Conservation (phyloP, 129 eudicot species). For the Saposhnikovia divaricata region DNA sequence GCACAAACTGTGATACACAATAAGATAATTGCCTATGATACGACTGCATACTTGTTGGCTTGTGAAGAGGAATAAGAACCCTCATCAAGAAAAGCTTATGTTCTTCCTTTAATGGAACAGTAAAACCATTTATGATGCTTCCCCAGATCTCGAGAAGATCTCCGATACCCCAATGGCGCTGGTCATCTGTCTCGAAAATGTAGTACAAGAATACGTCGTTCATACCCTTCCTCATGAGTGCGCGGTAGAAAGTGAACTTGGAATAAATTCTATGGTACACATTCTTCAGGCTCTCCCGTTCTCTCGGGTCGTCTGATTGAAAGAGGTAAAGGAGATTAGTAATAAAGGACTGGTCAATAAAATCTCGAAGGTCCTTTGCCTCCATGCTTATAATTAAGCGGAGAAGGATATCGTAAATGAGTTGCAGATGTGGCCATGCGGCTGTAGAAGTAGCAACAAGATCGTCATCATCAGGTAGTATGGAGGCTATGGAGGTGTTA, state of each 20-base stretch:
- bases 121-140: constrained; percentile 64
- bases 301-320: constrained; percentile 60
- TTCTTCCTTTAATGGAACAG: constrained; percentile 60
- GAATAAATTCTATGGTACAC: constrained; percentile 53
- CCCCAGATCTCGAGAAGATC: constrained; percentile 83
- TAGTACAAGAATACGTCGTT: constrained; percentile 48
- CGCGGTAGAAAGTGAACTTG: constrained; percentile 49
- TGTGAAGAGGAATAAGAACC: constrained; percentile 63
- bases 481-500: constrained; percentile 18
- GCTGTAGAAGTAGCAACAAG: constrained; percentile 28
- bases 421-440: constrained; percentile 58
- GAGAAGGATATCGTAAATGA: constrained; percentile 55
- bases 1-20: constrained; percentile 64
- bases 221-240: constrained; percentile 68
- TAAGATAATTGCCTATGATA: constrained; percentile 61
- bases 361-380: constrained; percentile 18
- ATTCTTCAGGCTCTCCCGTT: constrained; percentile 60
- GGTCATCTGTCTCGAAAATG: constrained; percentile 37
- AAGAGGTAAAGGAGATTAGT: constrained; percentile 50
- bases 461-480: constrained; percentile 49
- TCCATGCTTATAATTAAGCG: constrained; percentile 30
- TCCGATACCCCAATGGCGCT: constrained; percentile 56
- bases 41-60: constrained; percentile 51
- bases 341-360: constrained; percentile 37
- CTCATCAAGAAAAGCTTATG: constrained; percentile 54